Percentiles rank a stretch among this genome's conserved stretches.
These are phyloP conservation scores for Candida jianshihensis DNA, from an alignment of 805 yeast genomes.

Conservation along the genomic window DNA sequence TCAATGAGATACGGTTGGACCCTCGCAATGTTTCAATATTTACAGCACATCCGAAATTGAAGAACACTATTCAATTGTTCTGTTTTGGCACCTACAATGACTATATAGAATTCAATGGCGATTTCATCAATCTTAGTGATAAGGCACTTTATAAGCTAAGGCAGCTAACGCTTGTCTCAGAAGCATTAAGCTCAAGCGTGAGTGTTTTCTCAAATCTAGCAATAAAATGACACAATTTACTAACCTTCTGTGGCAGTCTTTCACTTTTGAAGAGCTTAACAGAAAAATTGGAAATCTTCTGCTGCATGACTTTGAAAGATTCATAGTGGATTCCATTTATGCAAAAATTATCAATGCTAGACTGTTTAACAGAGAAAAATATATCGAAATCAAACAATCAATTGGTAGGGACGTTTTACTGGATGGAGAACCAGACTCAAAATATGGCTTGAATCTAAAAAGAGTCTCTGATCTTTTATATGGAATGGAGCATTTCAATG, in stretches of 20 bases:
- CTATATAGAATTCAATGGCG: conserved; percentile 5
- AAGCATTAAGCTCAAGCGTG: conserved; percentile 11
- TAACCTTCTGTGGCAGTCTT: not conserved
- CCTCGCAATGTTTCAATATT: conserved; percentile 1
- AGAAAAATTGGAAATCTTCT: conserved; percentile 4
- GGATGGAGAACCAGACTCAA: conserved; percentile 4
- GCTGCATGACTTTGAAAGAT: conserved; percentile 12
- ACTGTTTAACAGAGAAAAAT: conserved; percentile 12
- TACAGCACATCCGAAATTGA: conserved; percentile 6
- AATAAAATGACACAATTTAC: conserved; percentile 2
- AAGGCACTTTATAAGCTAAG: conserved; percentile 14
- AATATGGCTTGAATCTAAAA: conserved; percentile 1
- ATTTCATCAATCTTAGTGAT: conserved; percentile 10
- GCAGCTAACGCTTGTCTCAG: conserved; percentile 16
- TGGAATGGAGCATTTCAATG: conserved; percentile 10
- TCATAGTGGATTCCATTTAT: conserved; percentile 17
- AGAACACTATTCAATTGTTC: conserved; percentile 19
- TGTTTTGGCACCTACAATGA: conserved; percentile 19
- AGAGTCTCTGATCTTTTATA: conserved; percentile 7
- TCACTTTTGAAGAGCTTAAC: conserved; percentile 12
- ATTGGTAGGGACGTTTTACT: conserved; percentile 20
- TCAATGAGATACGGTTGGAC: conserved; percentile 16
- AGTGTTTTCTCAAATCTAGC: not conserved
- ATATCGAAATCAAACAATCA: conserved; percentile 13
- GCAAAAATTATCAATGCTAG: conserved; percentile 14